Percentiles rank a stretch among this genome's conserved stretches.
Evolutionary conservation across 78 protist genomes (phyloP).

Genomic region (Dictyostelium discoideum): DNA sequence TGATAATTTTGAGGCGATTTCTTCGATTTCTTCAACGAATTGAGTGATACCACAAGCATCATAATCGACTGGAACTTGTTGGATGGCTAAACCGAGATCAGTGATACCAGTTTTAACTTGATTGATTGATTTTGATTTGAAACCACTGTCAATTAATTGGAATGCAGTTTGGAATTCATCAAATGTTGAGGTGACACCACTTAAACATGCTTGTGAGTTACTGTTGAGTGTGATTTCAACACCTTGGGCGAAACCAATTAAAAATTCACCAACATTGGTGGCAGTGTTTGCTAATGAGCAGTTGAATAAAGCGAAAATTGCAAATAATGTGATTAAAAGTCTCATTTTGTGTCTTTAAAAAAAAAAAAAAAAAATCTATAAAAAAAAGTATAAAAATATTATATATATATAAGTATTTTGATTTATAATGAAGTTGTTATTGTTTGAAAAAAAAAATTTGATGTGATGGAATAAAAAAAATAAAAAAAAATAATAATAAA

Average conservation of each 20-base stretch:
- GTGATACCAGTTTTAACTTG: conserved; percentile 12
- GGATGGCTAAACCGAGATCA: conserved; percentile 38
- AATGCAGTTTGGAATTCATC: conserved; percentile 29
- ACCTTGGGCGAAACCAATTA: conserved; percentile 59
- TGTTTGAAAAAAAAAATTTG: neutral
- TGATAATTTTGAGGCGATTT: conserved; percentile 32
- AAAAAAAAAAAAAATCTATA: neutral
- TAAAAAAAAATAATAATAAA: too few relatives aligned
- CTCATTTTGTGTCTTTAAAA: neutral
- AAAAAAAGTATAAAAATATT: neutral
- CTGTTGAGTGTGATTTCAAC: conserved; percentile 32
- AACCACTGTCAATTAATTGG: conserved; percentile 41
- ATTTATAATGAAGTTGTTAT: too few relatives aligned
- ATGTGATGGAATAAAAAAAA: neutral
- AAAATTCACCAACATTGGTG: conserved; percentile 4
- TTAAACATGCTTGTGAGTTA: conserved; percentile 23
- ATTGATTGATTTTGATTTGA: conserved; percentile 7
- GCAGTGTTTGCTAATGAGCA: neutral
- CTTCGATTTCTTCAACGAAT: conserved; percentile 43
- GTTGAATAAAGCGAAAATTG: neutral
- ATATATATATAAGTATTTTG: neutral
- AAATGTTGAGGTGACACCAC: neutral
- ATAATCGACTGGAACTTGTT: conserved; percentile 38
- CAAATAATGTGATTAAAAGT: neutral
- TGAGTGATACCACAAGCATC: conserved; percentile 34